A percentile compares a stretch with the other conserved stretches of the same genome.
Evolutionary conservation across 768 basidiomycete genomes (phyloP).

Genomic region (Macrolepiota dolichaula): DNA sequence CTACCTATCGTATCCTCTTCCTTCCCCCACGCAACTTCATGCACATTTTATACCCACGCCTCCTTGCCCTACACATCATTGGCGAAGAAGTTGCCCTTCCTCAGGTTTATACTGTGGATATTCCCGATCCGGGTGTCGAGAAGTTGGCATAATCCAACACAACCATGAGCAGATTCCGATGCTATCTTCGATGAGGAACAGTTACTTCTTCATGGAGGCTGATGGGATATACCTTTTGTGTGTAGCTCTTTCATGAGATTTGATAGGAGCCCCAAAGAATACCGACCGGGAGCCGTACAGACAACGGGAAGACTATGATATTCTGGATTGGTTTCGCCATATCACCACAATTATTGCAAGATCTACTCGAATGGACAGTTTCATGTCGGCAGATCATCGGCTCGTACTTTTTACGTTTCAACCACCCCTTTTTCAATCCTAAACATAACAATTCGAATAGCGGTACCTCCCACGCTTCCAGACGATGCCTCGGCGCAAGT

Average conservation of each 20-base stretch:
- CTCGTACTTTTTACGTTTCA: slow-evolving; percentile 47
- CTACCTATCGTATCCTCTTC: slow-evolving; percentile 71
- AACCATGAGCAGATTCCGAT: slow-evolving; percentile 42
- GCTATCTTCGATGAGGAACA: slow-evolving; percentile 78
- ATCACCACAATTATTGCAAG: slow-evolving; percentile 77
- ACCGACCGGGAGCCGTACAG: slow-evolving; percentile 32
- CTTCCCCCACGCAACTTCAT: slow-evolving; percentile 69
- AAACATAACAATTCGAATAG: slow-evolving; percentile 32
- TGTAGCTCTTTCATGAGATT: slow-evolving; percentile 14
- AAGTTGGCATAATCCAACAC: background rate
- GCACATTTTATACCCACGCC: slow-evolving; percentile 81
- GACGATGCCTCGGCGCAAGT: slow-evolving; percentile 76
- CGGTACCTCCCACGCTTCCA: slow-evolving; percentile 65
- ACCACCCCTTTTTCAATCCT: slow-evolving; percentile 1
- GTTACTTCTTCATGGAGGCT: slow-evolving; percentile 84
- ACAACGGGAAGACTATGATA: slow-evolving; percentile 84
- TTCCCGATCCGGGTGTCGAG: slow-evolving; percentile 1
- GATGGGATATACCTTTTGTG: slow-evolving; percentile 94
- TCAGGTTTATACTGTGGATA: slow-evolving; percentile 24
- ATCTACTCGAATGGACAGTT: slow-evolving; percentile 81
- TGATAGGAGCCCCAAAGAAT: background rate
- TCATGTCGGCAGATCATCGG: slow-evolving; percentile 61
- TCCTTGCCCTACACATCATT: slow-evolving; percentile 87
- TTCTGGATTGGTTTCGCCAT: slow-evolving; percentile 87
- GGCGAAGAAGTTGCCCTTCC: slow-evolving; percentile 68